Conservation (phyloP, 2,329 filamentous ascomycete species). For the Cordyceps javanica region DNA sequence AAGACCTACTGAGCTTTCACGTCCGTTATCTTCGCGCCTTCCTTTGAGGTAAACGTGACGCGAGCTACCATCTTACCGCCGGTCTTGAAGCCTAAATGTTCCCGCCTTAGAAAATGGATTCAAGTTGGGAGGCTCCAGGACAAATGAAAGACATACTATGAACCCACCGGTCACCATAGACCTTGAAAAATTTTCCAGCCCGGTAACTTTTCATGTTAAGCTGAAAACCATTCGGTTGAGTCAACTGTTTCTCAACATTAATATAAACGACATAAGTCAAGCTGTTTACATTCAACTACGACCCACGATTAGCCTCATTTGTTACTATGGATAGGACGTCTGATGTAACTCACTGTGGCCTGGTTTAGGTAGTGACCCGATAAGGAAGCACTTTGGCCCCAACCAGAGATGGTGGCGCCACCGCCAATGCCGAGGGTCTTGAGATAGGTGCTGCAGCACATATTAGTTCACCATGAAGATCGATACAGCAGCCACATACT, state of each 20-base stretch:
- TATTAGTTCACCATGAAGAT: neutral
- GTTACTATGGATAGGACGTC: neutral
- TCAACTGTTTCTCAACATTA: neutral
- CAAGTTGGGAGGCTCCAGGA: neutral
- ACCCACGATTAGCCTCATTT: neutral
- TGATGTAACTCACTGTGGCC: neutral
- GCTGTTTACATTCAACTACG: neutral
- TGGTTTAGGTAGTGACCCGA: neutral
- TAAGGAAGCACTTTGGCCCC: neutral
- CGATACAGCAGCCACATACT: neutral
- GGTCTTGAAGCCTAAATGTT: neutral
- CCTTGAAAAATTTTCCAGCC: neutral
- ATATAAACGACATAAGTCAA: neutral
- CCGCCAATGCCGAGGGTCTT: neutral
- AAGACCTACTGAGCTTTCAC: neutral
- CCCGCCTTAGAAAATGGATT: neutral
- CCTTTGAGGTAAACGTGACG: neutral
- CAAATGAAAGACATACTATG: neutral
- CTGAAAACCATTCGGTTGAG: neutral
- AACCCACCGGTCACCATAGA: neutral
- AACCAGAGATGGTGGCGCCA: neutral
- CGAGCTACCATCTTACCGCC: neutral
- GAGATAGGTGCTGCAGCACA: neutral
- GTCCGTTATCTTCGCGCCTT: neutral
- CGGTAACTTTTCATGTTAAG: neutral